Conservation (phyloP, 2,329 filamentous ascomycete species). For the Paecilomyces niveus region DNA sequence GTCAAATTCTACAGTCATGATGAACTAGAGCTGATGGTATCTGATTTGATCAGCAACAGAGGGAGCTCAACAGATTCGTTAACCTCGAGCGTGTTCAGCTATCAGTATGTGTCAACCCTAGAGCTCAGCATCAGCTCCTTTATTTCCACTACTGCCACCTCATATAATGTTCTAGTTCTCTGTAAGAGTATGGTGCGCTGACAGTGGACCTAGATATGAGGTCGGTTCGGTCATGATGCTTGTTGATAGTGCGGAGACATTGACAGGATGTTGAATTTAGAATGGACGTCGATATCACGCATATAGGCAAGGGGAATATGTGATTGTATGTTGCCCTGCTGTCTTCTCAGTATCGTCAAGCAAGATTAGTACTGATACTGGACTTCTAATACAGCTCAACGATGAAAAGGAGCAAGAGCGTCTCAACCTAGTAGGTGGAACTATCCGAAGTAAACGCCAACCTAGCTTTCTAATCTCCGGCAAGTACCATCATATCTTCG, state of each 20-base stretch:
- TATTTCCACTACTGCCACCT: neutral
- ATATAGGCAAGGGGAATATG: slow-evolving; percentile 14
- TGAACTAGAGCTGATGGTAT: neutral
- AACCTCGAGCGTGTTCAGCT: neutral
- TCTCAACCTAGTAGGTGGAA: slow-evolving; percentile 11
- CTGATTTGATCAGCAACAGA: neutral
- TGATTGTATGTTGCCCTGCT: slow-evolving; percentile 5
- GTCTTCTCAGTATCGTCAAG: neutral
- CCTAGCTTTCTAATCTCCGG: neutral
- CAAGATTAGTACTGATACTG: neutral
- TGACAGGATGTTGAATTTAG: slow-evolving; percentile 2
- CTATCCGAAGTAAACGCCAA: neutral
- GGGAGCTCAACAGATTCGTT: neutral
- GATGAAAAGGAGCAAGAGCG: slow-evolving; percentile 16
- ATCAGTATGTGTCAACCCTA: neutral
- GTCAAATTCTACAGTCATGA: neutral
- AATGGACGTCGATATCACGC: slow-evolving; percentile 23
- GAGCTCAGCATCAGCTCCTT: neutral
- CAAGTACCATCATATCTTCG: slow-evolving; percentile 17
- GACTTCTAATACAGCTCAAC: slow-evolving; percentile 10
- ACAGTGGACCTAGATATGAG: neutral
- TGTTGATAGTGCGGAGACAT: neutral
- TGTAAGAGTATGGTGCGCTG: neutral
- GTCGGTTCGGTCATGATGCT: neutral
- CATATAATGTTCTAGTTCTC: neutral